These are phyloP conservation scores for Globisporangium uncinulatum DNA, from an alignment of 352 stramenopile species.

Conservation along the genomic window DNA sequence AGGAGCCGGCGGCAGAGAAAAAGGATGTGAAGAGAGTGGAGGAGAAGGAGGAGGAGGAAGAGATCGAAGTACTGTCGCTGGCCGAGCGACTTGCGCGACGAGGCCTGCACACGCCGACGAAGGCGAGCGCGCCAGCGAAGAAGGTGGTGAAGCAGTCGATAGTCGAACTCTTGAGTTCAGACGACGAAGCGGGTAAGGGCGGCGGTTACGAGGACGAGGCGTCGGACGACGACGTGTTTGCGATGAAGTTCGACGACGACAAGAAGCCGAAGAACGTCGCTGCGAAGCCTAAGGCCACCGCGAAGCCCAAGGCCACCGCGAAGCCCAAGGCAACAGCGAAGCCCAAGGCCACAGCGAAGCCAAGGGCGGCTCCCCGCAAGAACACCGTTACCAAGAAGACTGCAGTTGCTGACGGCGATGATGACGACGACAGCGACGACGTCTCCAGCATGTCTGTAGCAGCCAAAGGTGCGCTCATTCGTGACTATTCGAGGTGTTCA, in stretches of 20 bases:
- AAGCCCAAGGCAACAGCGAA: constrained; percentile 14
- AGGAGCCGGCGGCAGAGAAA: constrained; percentile 17
- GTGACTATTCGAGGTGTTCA: background rate
- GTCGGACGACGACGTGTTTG: constrained; percentile 63
- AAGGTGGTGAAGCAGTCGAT: constrained; percentile 17
- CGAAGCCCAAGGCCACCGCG: constrained; percentile 10
- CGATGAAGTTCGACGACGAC: constrained; percentile 28
- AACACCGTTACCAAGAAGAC: constrained; percentile 7
- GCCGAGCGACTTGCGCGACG: constrained; percentile 59
- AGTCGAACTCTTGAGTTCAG: constrained; percentile 35
- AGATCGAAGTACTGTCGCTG: constrained; percentile 70
- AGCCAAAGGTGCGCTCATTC: constrained; percentile 14
- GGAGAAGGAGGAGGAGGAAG: constrained; percentile 30
- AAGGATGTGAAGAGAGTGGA: constrained; percentile 25
- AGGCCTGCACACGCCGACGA: constrained; percentile 42
- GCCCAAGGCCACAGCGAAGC: constrained; percentile 17
- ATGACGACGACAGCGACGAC: constrained; percentile 11
- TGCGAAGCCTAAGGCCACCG: constrained; percentile 28
- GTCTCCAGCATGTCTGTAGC: constrained; percentile 16
- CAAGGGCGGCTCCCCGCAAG: constrained; percentile 7
- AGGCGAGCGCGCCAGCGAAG: constrained; percentile 18
- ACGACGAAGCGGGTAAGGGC: constrained; percentile 22
- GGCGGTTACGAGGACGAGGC: constrained; percentile 3
- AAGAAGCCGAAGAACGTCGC: constrained; percentile 28
- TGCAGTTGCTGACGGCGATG: constrained; percentile 12